Evolutionary conservation across 1,139 yeast species (phyloP), one percentile per base, ranked within the genome.

Genomic region (Saccharomyces pastorianus): DNA sequence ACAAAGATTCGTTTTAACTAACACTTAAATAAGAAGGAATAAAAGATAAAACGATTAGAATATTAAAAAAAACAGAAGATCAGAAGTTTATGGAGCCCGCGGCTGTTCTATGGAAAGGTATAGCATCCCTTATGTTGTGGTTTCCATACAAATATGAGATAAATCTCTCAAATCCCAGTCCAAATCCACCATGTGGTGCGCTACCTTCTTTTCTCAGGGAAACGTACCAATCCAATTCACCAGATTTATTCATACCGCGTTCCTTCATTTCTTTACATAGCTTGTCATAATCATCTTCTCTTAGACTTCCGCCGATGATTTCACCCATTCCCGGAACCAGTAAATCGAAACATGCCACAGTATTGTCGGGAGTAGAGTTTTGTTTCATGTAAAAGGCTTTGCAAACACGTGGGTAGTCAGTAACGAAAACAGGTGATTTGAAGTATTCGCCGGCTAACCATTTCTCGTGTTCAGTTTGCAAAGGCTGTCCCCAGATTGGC

Each of bases 181-280:
- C 99, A 71, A 87, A 95, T 0, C 99, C 99, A 48, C 99, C 99
- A 67, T 91, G 98, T 0, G 97, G 96, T 38, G 85, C 84, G 5
- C 87, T 75, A 0, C 98, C 99, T 61, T 87, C 84, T 58, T 75
- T 74, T 56, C 99, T 76, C 8, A 87, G 75, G 2, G 83, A 79
- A 31, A 85, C 64, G 67, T 91, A 95, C 99, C 99, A 95, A 32
- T 79, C 75, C 71, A 91, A 71, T 13, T 84, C 84, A 1, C 73
- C 76, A 6, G 66, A 50, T 5, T 71, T 59, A 65, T 83, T 80
- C 88, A 84, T 84, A 1, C 72, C 73, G 59, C 85, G 71, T 2
- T 66, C 54, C 2, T 65, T 56, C 73, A 91, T 83, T 54, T 81
- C 84, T 1, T 59, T 57, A 2, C 75, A 62, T 17, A 93, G 71